Evolutionary conservation across 179 eudicot genomes (phyloP).

Genomic region (Corrigiola litoralis): DNA sequence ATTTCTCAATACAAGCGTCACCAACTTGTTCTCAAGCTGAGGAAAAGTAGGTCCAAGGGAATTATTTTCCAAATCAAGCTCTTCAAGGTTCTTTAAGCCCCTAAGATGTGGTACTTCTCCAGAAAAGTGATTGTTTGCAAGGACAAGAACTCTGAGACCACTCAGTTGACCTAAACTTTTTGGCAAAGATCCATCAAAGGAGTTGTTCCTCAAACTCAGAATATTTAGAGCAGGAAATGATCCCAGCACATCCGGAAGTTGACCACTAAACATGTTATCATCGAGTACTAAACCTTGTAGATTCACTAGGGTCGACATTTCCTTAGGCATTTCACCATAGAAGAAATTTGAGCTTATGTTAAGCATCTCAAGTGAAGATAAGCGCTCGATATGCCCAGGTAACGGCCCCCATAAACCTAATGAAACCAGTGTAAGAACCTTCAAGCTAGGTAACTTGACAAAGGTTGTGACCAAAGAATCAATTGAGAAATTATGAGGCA

Average conservation of each 20-base stretch:
- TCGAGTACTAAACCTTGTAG: slow-evolving; percentile 78
- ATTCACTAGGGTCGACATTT: slow-evolving; percentile 40
- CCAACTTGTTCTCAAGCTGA: slow-evolving; percentile 44
- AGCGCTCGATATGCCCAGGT: slow-evolving; percentile 41
- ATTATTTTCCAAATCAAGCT: slow-evolving; percentile 69
- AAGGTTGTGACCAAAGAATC: slow-evolving; percentile 61
- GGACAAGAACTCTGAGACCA: slow-evolving; percentile 59
- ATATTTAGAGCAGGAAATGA: slow-evolving; percentile 66
- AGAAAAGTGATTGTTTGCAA: slow-evolving; percentile 59
- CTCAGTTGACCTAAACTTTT: slow-evolving; percentile 47
- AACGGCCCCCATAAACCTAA: slow-evolving; percentile 74
- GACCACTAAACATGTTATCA: slow-evolving; percentile 54
- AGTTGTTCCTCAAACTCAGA: slow-evolving; percentile 69
- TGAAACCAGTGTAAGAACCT: slow-evolving; percentile 81
- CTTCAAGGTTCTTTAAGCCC: slow-evolving; percentile 53
- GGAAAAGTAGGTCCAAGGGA: slow-evolving; percentile 74
- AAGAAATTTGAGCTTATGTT: slow-evolving; percentile 73
- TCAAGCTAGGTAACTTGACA: slow-evolving; percentile 52
- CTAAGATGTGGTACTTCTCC: slow-evolving; percentile 79
- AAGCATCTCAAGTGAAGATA: slow-evolving; percentile 68
- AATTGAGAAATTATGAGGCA: slow-evolving; percentile 63
- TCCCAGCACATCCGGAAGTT: slow-evolving; percentile 47
- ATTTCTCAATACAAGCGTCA: slow-evolving; percentile 42
- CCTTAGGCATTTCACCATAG: slow-evolving; percentile 49
- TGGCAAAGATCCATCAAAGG: slow-evolving; percentile 63